These are phyloP conservation scores for Calocybe cyanea DNA, from an alignment of 768 basidiomycete genomes.

Conservation along the genomic window DNA sequence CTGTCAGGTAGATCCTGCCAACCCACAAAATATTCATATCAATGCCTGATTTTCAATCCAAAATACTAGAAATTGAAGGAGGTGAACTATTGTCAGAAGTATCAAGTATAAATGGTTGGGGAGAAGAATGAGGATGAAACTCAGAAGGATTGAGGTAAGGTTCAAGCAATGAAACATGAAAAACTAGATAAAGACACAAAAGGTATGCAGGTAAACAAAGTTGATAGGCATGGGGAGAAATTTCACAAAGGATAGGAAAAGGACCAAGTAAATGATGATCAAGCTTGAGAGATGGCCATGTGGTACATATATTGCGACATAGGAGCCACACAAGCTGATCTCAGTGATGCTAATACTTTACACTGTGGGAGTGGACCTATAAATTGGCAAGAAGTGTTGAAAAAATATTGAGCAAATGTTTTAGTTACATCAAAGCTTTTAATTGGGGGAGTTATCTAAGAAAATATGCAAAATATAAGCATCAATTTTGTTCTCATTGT, in stretches of 20 bases:
- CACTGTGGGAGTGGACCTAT: no score
- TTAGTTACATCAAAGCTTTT: no score
- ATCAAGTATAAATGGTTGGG: background rate
- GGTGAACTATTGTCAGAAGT: background rate
- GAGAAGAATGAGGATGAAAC: background rate
- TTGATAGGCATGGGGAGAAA: background rate
- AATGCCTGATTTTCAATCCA: conserved; percentile 2
- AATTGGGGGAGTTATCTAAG: no score
- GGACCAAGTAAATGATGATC: conserved; percentile 2
- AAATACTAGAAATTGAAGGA: background rate
- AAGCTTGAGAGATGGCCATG: background rate
- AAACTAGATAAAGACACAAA: conserved; percentile 1
- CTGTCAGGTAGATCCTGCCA: conserved; percentile 5
- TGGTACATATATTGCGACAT: conserved; percentile 2
- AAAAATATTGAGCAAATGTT: no score
- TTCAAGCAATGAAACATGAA: conserved; percentile 6
- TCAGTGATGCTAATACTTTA: no score
- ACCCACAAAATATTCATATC: conserved; percentile 7
- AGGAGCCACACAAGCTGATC: conserved; percentile 4
- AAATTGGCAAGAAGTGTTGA: no score
- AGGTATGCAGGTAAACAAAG: conserved; percentile 1
- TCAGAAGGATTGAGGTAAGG: background rate
- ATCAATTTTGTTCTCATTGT: no score
- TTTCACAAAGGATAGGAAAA: background rate
- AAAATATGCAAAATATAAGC: no score